phyloP scores from a whole-genome alignment of 2,329 filamentous ascomycete species.

The Moelleriella libera region DNA sequence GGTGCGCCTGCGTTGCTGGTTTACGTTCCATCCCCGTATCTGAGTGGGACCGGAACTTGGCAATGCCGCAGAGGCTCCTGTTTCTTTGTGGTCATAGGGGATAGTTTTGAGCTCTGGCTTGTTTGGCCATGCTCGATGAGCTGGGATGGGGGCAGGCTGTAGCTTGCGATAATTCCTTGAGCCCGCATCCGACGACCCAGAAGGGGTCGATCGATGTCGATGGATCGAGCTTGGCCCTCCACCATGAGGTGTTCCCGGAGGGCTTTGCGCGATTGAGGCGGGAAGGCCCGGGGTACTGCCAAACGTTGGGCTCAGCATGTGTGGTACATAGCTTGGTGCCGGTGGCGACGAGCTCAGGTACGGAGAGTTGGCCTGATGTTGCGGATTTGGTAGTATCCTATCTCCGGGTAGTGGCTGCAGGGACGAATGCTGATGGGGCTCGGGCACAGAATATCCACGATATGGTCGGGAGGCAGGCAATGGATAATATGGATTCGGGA shows the following conservation, averaged over 20 bases:
- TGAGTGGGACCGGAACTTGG: constrained; percentile 40
- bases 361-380: constrained; percentile 10
- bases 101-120: constrained; percentile 44
- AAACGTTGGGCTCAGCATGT: constrained; percentile 23
- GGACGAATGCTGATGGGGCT: constrained; percentile 14
- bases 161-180: constrained; percentile 40
- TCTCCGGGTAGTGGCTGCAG: constrained; percentile 16
- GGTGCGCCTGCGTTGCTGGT: constrained; percentile 22
- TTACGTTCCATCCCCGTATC: constrained; percentile 42
- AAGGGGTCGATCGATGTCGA: constrained; percentile 22
- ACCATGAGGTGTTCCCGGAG: constrained; percentile 18
- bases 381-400: constrained; percentile 19
- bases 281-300: constrained; percentile 14
- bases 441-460: constrained; percentile 11
- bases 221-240: constrained; percentile 13
- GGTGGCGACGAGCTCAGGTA: constrained; percentile 21
- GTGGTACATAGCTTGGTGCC: constrained; percentile 14
- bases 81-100: constrained; percentile 46
- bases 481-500: constrained; percentile 17
- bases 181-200: constrained; percentile 22
- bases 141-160: constrained; percentile 40
- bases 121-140: constrained; percentile 31
- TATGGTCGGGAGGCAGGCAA: constrained; percentile 14
- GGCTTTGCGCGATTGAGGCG: constrained; percentile 18
- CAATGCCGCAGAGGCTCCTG: constrained; percentile 37